Base-by-base conservation (phyloP, 306 rosid genomes). In the Pterocarpus santalinus region DNA sequence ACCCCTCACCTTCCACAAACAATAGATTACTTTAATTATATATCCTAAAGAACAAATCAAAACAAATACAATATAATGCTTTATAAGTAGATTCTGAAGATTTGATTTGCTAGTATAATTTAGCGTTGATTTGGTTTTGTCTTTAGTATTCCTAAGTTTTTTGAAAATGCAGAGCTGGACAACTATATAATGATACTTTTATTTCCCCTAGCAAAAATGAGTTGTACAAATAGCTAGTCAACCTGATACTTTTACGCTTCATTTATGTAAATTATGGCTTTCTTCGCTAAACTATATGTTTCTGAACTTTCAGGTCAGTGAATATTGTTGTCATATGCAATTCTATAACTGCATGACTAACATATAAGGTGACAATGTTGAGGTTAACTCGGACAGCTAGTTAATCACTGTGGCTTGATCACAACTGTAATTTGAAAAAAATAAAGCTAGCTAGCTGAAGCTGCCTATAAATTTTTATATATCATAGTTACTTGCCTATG, bases 331-430 rank as follows among this genome's bases (percentile, higher is more conserved):
- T 46, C 64, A 72, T 35, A 65, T 56, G 71, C 52, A 77, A 77
- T 39, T 39, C n/a, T 17, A 17, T 34, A 68, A 15, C 1, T 43
- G 38, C 56, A 16, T 56, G 58, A 4, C 41, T 44, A 35, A 38
- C 8, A 4, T 43, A 43, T 67, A 46, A 68, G 39, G 35, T 44
- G 58, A 47, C 69, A 77, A 77, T 64, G 55, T 32, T 61, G 39
- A 64, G 73, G 13, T 73, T 71, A 78, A 83, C 52, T 57, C 17
- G 33, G 81, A 83, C 80, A 66, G 83, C 67, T 67, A 73, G 39
- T 38, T 79, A 83, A 65, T 52, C 5, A 56, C 34, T 8, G 36
- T 78, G 33, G 4, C 69, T 65, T 73, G 38, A 77, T 39, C 52
- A 79, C 81, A 55, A 74, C 28, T 44, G 76, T 74, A 75, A 44